Evolutionary conservation across 305 asterid genomes (phyloP), one percentile per base, ranked within the genome.

Genomic region (Stenogyne calaminthoides): DNA sequence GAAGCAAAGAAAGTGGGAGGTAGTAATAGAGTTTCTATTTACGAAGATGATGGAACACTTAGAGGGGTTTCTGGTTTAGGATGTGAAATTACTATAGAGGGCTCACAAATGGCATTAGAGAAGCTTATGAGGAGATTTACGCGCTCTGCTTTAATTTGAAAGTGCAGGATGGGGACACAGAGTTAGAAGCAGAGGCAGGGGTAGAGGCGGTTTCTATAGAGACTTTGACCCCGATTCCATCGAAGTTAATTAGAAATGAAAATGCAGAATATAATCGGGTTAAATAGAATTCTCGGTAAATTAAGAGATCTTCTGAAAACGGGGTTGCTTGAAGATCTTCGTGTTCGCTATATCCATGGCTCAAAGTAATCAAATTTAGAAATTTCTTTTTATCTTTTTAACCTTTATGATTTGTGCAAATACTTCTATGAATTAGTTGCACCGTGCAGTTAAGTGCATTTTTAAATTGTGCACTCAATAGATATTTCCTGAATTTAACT

Each of bases 271-370:
- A 91, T 85, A 80, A 84, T 89, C 52, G 88, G 82, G 74, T 77
- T 83, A 67, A 84, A 71, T 44, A 88, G 85, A 76, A 51, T 65
- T 64, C 97, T 96, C 5, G 49, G 80, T 7, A 92, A 75, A 85
- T 75, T 95, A 67, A 90, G 72, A 86, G 94, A 88, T 62, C 97
- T 95, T 77, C 96, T 95, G 14, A 85, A 79, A 44, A 95, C 98
- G 1, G 97, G 99, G 76, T 75, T 92, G 81, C 85, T 95, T 16
- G 98, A 95, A 73, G 96, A 95, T 64, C 76, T 90, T 64, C 74
- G 68, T 49, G 95, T 92, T 59, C 83, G 82, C 3, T 92, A 95
- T 64, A 39, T 86, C 37, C 85, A 82, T 46, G 90, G 94, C 36
- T 29, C 88, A 88, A 86, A 90, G 98, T 95, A 68, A 78, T 67